Evolutionary conservation across 495 filamentous ascomycete genomes (phyloP).

Genomic region (Antarctomyces pellizariae): DNA sequence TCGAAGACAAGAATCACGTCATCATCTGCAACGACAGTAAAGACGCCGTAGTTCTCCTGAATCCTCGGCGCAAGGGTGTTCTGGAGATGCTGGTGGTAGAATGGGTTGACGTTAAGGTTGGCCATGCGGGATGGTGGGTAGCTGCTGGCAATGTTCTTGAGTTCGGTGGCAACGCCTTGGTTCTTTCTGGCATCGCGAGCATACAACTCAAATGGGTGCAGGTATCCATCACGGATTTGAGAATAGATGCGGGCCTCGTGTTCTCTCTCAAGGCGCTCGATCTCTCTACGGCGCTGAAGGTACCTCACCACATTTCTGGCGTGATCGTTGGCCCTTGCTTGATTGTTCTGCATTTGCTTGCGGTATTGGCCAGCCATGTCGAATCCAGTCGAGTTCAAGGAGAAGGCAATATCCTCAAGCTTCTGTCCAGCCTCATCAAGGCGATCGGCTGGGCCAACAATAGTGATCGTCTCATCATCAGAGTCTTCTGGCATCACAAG

Average conservation of each 20-base stretch:
- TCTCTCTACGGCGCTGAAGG: conserved; percentile 46
- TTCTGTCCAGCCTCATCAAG: conserved; percentile 52
- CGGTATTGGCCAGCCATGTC: conserved; percentile 57
- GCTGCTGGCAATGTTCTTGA: conserved; percentile 53
- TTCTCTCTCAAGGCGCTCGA: conserved; percentile 51
- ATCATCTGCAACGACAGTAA: conserved; percentile 49
- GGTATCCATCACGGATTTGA: conserved; percentile 35
- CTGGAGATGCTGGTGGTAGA: conserved; percentile 60
- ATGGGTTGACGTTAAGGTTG: conserved; percentile 52
- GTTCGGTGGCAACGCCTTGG: conserved; percentile 54
- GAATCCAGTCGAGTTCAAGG: conserved; percentile 55
- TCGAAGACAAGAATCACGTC: conserved; percentile 64
- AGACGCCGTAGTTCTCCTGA: conserved; percentile 52
- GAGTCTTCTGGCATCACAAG: conserved; percentile 52
- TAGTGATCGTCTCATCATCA: conserved; percentile 58
- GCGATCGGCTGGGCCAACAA: conserved; percentile 55
- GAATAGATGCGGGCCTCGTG: conserved; percentile 67
- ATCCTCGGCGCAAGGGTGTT: conserved; percentile 37
- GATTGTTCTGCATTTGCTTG: too few relatives aligned
- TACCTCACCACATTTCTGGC: conserved; percentile 71
- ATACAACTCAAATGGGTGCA: conserved; percentile 60
- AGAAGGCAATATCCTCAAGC: conserved; percentile 57
- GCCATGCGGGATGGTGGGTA: conserved; percentile 57
- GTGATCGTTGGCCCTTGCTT: conserved; percentile 44
- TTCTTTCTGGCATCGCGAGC: conserved; percentile 68